phyloP scores from a whole-genome alignment of 75 land plant genomes.

The Cupressus sempervirens region DNA sequence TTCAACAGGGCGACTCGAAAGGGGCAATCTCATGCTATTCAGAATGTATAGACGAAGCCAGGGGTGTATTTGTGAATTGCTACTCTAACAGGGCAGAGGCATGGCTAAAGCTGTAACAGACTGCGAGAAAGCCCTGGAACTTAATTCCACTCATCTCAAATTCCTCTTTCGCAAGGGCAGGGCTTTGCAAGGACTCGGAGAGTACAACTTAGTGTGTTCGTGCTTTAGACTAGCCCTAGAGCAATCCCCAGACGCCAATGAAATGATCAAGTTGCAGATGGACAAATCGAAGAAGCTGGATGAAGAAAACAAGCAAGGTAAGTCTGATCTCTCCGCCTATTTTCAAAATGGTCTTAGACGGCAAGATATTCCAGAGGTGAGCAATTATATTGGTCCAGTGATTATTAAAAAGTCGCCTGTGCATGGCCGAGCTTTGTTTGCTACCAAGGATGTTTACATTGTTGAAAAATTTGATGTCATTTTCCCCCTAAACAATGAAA shows the following conservation, averaged over 20 bases:
- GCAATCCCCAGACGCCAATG: too few relatives aligned
- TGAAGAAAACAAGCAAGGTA: background rate
- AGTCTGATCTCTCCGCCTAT: background rate
- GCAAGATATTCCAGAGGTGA: background rate
- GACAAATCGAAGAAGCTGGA: too few relatives aligned
- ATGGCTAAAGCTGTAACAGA: conserved; percentile 19
- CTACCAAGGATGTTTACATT: background rate
- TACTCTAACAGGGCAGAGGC: conserved; percentile 37
- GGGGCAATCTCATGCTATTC: background rate
- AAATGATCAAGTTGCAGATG: too few relatives aligned
- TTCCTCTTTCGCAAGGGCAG: too few relatives aligned
- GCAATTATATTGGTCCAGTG: background rate
- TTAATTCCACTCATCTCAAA: too few relatives aligned
- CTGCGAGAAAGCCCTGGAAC: too few relatives aligned
- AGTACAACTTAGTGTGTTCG: too few relatives aligned
- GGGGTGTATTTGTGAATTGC: background rate
- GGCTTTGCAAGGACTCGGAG: too few relatives aligned
- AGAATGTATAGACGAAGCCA: background rate
- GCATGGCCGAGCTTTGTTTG: conserved; percentile 9
- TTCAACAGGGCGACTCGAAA: background rate
- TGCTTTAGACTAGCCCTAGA: too few relatives aligned
- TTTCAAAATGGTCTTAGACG: background rate
- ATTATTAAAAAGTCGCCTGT: background rate
- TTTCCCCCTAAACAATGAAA: too few relatives aligned
- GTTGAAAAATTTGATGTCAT: too few relatives aligned